Conservation (phyloP, 306 rosid genomes). For the Cucumis cinereus region DNA sequence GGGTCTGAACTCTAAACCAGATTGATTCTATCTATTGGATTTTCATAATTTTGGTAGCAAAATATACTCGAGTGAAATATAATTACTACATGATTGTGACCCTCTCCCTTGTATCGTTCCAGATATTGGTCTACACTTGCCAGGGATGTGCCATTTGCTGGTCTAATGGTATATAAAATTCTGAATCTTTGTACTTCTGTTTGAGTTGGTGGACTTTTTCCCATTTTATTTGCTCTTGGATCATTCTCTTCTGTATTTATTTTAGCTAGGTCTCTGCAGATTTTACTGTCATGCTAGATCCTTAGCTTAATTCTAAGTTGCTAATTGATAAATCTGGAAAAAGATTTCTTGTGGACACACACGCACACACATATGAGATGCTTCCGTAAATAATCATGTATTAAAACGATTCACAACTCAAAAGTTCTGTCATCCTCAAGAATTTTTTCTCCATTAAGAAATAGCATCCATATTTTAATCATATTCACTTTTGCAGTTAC, state of each 20-base stretch:
- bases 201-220: not conserved
- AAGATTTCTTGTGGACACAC: not conserved
- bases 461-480: not conserved
- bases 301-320: not conserved
- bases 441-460: not conserved
- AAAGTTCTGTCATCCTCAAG: not conserved
- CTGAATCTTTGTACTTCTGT: not conserved
- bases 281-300: not conserved
- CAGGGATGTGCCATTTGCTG: constrained; percentile 91
- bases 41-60: not conserved
- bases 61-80: not conserved
- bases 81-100: constrained; percentile 4
- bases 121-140: constrained; percentile 82
- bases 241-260: not conserved
- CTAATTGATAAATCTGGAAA: not conserved
- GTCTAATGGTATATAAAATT: constrained; percentile 49
- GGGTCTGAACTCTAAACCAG: constrained; percentile 32
- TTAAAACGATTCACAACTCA: not conserved
- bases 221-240: not conserved
- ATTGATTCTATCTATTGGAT: not conserved
- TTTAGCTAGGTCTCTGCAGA: not conserved
- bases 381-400: not conserved
- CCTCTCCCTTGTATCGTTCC: constrained; percentile 21
- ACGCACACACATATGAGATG: not conserved
- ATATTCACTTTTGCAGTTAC: not conserved